Evolutionary conservation across 2,329 filamentous ascomycete species (phyloP).

Genomic region (Ascochyta lentis): DNA sequence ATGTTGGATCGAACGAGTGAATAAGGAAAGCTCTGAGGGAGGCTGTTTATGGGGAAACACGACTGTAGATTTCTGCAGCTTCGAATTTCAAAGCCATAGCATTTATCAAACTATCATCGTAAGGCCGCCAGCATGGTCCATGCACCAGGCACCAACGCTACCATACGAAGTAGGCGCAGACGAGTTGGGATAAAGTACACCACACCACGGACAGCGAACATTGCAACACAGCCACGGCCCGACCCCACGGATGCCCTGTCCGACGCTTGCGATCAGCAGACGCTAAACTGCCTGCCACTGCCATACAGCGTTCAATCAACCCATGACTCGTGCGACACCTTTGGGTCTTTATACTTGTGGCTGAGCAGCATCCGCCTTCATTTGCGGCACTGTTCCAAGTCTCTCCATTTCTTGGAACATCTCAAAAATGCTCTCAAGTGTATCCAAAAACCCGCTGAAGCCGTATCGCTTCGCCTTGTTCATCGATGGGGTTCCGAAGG

Average conservation of each 20-base stretch:
- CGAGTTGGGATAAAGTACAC: background rate
- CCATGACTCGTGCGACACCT: too few relatives aligned
- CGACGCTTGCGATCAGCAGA: too few relatives aligned
- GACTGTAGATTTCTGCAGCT: background rate
- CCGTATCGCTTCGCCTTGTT: conserved; percentile 17
- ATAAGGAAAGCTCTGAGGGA: too few relatives aligned
- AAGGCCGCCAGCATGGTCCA: conserved; percentile 9
- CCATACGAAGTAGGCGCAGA: background rate
- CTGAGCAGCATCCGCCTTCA: conserved; percentile 15
- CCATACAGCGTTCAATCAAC: too few relatives aligned
- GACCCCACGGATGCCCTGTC: too few relatives aligned
- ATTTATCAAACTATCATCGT: conserved; percentile 1
- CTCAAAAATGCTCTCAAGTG: conserved; percentile 20
- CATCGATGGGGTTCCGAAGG: conserved; percentile 9
- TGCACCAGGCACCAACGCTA: conserved; percentile 15
- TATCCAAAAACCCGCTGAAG: conserved; percentile 21
- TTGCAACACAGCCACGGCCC: background rate
- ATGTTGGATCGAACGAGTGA: too few relatives aligned
- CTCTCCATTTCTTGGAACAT: conserved; percentile 22
- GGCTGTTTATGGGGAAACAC: too few relatives aligned
- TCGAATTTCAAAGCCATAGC: background rate
- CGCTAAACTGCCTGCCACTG: too few relatives aligned
- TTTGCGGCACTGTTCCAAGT: conserved; percentile 15
- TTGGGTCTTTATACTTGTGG: conserved; percentile 2
- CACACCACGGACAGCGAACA: background rate